These are phyloP conservation scores for Fraxinus paxiana DNA, from an alignment of 305 asterid species.

Conservation along the genomic window DNA sequence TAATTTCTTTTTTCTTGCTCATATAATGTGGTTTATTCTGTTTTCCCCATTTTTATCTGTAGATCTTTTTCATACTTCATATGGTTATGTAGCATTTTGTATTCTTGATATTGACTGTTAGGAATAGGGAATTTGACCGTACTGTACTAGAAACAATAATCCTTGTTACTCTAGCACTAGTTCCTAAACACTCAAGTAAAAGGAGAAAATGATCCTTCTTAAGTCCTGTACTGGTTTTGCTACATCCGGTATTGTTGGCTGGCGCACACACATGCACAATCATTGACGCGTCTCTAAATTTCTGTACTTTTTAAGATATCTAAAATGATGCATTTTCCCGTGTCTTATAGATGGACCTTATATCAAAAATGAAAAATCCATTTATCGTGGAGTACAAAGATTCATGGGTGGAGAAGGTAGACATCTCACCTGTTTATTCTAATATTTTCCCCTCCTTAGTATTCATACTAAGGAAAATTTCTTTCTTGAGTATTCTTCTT, in stretches of 20 bases:
- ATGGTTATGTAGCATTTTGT: neutral
- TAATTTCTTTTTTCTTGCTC: neutral
- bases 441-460: neutral
- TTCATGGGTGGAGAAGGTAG: slow-evolving; percentile 97
- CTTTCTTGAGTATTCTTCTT: neutral
- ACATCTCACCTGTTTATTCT: neutral
- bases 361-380: slow-evolving; percentile 72
- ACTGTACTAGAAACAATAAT: slow-evolving; percentile 4
- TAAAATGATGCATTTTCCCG: slow-evolving; percentile 13
- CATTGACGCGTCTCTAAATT: neutral
- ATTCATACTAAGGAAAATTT: neutral
- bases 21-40: neutral
- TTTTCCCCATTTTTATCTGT: neutral
- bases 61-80: neutral
- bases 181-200: neutral
- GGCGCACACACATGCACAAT: neutral
- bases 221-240: neutral
- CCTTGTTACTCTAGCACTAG: neutral
- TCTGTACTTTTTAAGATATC: neutral
- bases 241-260: neutral
- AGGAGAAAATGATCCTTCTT: neutral
- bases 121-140: neutral
- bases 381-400: slow-evolving; percentile 92
- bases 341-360: slow-evolving; percentile 75
- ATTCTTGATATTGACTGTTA: neutral